Evolutionary conservation across 805 yeast species (phyloP).

Genomic region (Kuraishia piskuri): DNA sequence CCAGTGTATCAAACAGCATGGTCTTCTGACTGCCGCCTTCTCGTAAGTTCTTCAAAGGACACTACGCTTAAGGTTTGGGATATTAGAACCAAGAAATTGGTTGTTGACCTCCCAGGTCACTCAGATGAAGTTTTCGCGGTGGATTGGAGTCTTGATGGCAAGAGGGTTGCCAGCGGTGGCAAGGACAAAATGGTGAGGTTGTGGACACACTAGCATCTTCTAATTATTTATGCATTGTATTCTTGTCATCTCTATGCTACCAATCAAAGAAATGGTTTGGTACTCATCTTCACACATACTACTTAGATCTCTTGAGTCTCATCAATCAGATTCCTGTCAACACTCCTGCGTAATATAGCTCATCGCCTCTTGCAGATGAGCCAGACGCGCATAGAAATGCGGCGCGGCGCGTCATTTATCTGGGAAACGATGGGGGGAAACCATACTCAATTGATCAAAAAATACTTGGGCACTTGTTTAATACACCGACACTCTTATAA

Average conservation of each 20-base stretch:
- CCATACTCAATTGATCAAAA: not conserved
- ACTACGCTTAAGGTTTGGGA: constrained; percentile 97
- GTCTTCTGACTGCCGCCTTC: constrained; percentile 88
- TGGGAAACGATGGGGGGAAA: not conserved
- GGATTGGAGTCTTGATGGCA: constrained; percentile 97
- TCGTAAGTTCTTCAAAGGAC: constrained; percentile 92
- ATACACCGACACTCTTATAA: too few relatives aligned
- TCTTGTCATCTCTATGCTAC: too few relatives aligned
- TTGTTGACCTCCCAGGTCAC: constrained; percentile 92
- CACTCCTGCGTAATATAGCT: not conserved
- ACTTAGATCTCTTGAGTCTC: too few relatives aligned
- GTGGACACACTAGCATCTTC: constrained; percentile 68
- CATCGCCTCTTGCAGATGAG: not conserved
- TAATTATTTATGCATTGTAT: not conserved
- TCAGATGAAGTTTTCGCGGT: constrained; percentile 93
- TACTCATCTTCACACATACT: too few relatives aligned
- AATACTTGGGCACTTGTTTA: too few relatives aligned
- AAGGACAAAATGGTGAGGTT: constrained; percentile 89
- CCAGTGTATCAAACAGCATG: constrained; percentile 97
- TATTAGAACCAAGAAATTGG: constrained; percentile 72
- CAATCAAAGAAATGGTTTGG: too few relatives aligned
- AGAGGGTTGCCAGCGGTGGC: constrained; percentile 93
- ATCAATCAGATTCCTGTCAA: not conserved
- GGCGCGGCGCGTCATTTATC: not conserved
- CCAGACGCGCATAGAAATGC: not conserved